Conservation (phyloP, 352 stramenopile genomes). For the Peronospora destructor region DNA sequence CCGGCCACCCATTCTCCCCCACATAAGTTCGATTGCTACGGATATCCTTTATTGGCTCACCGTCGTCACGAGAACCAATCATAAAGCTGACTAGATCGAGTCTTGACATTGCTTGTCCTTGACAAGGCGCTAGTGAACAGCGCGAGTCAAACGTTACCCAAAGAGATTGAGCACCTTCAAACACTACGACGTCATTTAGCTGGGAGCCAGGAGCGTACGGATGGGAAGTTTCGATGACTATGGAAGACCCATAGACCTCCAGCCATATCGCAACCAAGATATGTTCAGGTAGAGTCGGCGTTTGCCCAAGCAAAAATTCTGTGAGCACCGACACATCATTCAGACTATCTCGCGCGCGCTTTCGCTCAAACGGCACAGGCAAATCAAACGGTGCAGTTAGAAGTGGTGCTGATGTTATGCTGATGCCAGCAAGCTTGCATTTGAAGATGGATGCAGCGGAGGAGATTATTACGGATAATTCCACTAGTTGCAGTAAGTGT, state of each 20-base stretch:
- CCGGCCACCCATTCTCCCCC: conserved; percentile 41
- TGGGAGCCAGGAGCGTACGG: conserved; percentile 36
- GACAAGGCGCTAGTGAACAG: conserved; percentile 34
- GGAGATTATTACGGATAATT: conserved; percentile 60
- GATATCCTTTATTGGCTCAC: conserved; percentile 20
- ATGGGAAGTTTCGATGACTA: conserved; percentile 57
- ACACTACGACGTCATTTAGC: conserved; percentile 36
- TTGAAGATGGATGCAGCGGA: conserved; percentile 35
- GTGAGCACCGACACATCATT: conserved; percentile 48
- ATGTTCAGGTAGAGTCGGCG: conserved; percentile 37
- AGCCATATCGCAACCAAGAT: conserved; percentile 68
- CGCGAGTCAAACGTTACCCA: conserved; percentile 62
- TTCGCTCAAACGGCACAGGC: conserved; percentile 39
- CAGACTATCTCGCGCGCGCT: conserved; percentile 35
- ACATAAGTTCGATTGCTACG: conserved; percentile 31
- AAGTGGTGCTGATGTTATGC: neutral
- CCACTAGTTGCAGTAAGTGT: conserved; percentile 71
- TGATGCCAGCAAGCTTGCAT: conserved; percentile 13
- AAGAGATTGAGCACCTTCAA: conserved; percentile 48
- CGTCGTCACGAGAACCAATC: conserved; percentile 13
- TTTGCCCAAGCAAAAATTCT: conserved; percentile 56
- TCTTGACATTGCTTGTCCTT: conserved; percentile 16
- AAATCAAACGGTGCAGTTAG: conserved; percentile 25
- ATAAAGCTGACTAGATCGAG: conserved; percentile 28
- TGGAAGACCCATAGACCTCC: conserved; percentile 59